Evolutionary conservation across 768 basidiomycete species (phyloP).

Genomic region (Scleroderma bovista): DNA sequence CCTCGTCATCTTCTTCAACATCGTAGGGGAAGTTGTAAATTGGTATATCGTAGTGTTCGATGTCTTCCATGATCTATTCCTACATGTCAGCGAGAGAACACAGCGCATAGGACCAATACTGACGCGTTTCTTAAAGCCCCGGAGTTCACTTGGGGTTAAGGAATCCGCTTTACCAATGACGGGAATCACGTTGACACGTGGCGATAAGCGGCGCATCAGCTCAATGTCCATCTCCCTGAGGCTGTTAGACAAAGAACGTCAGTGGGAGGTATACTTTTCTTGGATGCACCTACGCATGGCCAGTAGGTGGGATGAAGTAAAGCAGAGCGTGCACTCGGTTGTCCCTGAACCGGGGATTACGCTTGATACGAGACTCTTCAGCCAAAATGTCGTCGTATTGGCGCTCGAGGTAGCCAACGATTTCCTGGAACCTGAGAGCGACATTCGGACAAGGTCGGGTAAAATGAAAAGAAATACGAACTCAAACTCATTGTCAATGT

Average conservation of each 20-base stretch:
- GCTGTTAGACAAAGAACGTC: slow-evolving; percentile 30
- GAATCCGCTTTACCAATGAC: slow-evolving; percentile 97
- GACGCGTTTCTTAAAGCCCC: slow-evolving; percentile 93
- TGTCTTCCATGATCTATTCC: slow-evolving; percentile 95
- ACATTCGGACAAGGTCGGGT: neutral
- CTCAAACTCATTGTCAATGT: slow-evolving; percentile 98
- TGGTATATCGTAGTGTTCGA: slow-evolving; percentile 96
- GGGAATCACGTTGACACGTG: slow-evolving; percentile 98
- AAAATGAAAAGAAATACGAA: slow-evolving; percentile 38
- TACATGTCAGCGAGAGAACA: slow-evolving; percentile 1
- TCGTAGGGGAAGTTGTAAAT: slow-evolving; percentile 99
- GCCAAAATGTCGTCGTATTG: slow-evolving; percentile 99
- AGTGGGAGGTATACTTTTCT: neutral
- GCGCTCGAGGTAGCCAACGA: slow-evolving; percentile 92
- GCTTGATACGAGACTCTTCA: slow-evolving; percentile 98
- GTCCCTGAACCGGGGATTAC: slow-evolving; percentile 98
- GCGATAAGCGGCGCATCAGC: slow-evolving; percentile 95
- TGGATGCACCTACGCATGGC: slow-evolving; percentile 70
- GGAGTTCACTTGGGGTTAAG: slow-evolving; percentile 87
- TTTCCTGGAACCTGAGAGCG: slow-evolving; percentile 82
- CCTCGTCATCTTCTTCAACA: slow-evolving; percentile 98
- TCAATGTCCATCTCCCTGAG: slow-evolving; percentile 99
- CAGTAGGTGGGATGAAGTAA: slow-evolving; percentile 99
- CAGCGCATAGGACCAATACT: slow-evolving; percentile 18
- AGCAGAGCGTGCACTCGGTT: slow-evolving; percentile 94